These are phyloP conservation scores for Kokia cookei DNA, from an alignment of 441 rosid species.

Conservation along the genomic window DNA sequence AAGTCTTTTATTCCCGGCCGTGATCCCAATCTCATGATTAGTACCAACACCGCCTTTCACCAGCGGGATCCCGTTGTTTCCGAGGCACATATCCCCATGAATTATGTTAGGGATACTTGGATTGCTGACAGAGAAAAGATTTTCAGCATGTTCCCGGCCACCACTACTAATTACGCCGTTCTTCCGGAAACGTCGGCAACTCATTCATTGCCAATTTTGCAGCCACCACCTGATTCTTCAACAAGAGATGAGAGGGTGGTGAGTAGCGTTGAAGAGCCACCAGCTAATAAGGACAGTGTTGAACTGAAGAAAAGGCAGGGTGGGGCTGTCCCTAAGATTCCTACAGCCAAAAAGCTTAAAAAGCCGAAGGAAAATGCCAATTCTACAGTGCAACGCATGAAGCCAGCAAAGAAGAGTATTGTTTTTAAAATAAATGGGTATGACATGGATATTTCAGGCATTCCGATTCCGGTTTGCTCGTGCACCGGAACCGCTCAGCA, in stretches of 20 bases:
- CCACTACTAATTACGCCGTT: conserved; percentile 34
- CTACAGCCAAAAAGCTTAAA: conserved; percentile 66
- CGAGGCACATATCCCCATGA: conserved; percentile 53
- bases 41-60: conserved; percentile 40
- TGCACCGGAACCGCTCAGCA: conserved; percentile 82
- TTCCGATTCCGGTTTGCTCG: conserved; percentile 86
- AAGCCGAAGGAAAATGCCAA: conserved; percentile 54
- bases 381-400: conserved; percentile 36
- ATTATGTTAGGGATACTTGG: conserved; percentile 64
- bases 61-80: conserved; percentile 54
- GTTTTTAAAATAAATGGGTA: conserved; percentile 83
- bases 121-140: conserved; percentile 67
- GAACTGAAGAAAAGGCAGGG: conserved; percentile 54
- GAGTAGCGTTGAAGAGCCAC: conserved; percentile 45
- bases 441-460: conserved; percentile 71
- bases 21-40: conserved; percentile 48
- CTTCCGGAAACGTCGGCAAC: conserved; percentile 55
- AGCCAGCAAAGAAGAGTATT: conserved; percentile 73
- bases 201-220: conserved; percentile 55
- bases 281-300: conserved; percentile 31
- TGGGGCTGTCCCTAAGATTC: conserved; percentile 36
- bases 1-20: conserved; percentile 49
- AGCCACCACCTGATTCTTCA: conserved; percentile 44
- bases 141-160: conserved; percentile 49
- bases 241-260: conserved; percentile 37